Base-by-base conservation (phyloP, 495 filamentous ascomycete species). In the Penicillium goetzii region DNA sequence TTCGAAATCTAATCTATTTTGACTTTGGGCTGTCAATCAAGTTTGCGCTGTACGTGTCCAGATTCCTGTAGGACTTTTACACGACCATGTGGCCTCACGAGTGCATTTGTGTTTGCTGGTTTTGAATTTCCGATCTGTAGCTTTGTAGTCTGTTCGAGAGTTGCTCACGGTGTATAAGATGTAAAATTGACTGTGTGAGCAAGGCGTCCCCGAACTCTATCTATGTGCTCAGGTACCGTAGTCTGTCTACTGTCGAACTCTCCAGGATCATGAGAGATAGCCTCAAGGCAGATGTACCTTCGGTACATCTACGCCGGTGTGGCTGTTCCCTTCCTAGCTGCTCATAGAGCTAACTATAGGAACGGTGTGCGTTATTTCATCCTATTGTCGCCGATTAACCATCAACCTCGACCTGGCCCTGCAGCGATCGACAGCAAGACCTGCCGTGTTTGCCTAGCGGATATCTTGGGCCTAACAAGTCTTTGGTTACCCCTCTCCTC, bases 371-470 rank as follows among this genome's bases (percentile, higher is more conserved):
- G 30, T 34, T 21, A 23, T 19, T 33, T 26, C n/a, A 30, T 33
- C 30, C 30, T 32, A 36, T 51, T 25, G 28, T 10, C 11, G n/a
- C 52, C 30, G 12, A 55, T 36, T n/a, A 17, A 33, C 19, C 43
- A 11, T 25, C 43, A 12, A 47, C 21, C 19, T 47, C 30, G 52
- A 55, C 30, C 32, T 59, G 51, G 52, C 36, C 30, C 32, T 59
- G 51, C 60, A 59, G 49, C 51, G 60, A 67, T 67, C 64, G 59
- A 25, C 53, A 45, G 30, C 45, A 25, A 28, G 34, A 14, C 34
- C 52, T 63, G 26, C 55, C 19, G 10, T 67, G 51, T 62, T 25
- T 12, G 25, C 43, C 21, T 25, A 21, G 43, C 19, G 21, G n/a
- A 4, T 11, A 14, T 23, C 19, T 47, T 23, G 19, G 21, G 19